Evolutionary conservation across 2,329 filamentous ascomycete genomes (phyloP).

Genomic region (Ophiocordyceps robertsii): DNA sequence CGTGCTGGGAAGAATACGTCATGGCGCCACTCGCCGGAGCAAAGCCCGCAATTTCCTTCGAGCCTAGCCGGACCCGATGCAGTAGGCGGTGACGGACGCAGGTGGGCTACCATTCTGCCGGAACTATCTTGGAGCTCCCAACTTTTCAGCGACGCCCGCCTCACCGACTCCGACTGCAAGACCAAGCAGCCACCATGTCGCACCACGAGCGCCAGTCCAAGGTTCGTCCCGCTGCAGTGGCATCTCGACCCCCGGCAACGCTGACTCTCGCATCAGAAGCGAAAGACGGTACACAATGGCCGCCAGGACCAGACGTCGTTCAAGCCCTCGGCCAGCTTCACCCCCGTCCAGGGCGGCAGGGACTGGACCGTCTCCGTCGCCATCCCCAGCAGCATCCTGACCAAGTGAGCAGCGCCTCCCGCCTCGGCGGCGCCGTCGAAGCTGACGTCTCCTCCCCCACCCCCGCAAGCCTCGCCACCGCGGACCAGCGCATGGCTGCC

Average conservation of each 20-base stretch:
- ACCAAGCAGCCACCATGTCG: constrained; percentile 13
- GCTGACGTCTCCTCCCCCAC: not conserved
- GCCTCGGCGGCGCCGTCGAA: not conserved
- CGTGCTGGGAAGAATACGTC: too few relatives aligned
- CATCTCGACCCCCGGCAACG: not conserved
- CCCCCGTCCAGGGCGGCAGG: constrained; percentile 46
- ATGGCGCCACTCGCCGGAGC: too few relatives aligned
- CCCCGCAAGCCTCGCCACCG: constrained; percentile 47
- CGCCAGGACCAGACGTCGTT: constrained; percentile 28
- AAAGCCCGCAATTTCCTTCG: too few relatives aligned
- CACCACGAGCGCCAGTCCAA: constrained; percentile 18
- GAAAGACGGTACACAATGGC: constrained; percentile 31
- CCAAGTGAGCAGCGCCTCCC: constrained; percentile 38
- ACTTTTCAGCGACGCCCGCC: not conserved
- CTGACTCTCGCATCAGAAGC: constrained; percentile 25
- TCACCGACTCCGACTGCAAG: not conserved
- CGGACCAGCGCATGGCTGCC: constrained; percentile 61
- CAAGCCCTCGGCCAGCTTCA: constrained; percentile 57
- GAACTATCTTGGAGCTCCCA: constrained; percentile 3
- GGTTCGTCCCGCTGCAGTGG: constrained; percentile 6
- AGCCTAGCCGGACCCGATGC: not conserved
- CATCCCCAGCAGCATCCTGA: constrained; percentile 63
- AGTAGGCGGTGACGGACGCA: constrained; percentile 6
- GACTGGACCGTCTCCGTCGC: constrained; percentile 67
- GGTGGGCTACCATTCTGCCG: constrained; percentile 12